phyloP scores from a whole-genome alignment of 164 flowering plant genomes.

The Pachysandra terminalis region DNA sequence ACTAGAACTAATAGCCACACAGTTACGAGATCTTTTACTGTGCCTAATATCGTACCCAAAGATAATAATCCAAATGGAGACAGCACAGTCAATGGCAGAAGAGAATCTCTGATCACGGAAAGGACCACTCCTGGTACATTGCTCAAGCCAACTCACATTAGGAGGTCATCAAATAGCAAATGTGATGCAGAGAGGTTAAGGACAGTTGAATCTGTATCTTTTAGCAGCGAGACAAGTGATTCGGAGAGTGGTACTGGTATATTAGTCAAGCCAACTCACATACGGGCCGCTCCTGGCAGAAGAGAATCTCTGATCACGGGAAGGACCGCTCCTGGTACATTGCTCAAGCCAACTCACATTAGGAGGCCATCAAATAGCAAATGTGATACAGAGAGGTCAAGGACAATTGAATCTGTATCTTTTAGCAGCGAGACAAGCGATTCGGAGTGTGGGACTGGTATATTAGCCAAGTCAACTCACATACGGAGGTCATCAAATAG shows the following conservation, averaged over 20 bases:
- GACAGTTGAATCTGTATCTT: conserved; percentile 29
- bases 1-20: conserved; percentile 31
- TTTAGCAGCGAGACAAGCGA: conserved; percentile 18
- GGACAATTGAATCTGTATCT: conserved; percentile 29
- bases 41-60: conserved; percentile 54
- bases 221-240: conserved; percentile 18
- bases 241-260: conserved; percentile 27
- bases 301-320: conserved; percentile 43
- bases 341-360: conserved; percentile 46
- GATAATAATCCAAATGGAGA: conserved; percentile 45
- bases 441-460: conserved; percentile 26
- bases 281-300: too few relatives aligned
- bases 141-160: conserved; percentile 45
- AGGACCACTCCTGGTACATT: conserved; percentile 37
- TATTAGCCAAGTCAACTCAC: conserved; percentile 47
- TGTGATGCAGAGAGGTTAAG: conserved; percentile 30
- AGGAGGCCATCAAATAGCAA: conserved; percentile 38
- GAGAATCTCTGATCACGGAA: conserved; percentile 40
- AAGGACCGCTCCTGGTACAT: conserved; percentile 35
- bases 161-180: conserved; percentile 37
- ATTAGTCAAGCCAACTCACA: conserved; percentile 45
- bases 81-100: conserved; percentile 29
- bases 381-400: conserved; percentile 30
- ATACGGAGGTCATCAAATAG: conserved; percentile 34
- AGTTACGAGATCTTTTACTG: conserved; percentile 31